Evolutionary conservation across 2,329 filamentous ascomycete species (phyloP).

Genomic region (Hirsutella thompsonii): DNA sequence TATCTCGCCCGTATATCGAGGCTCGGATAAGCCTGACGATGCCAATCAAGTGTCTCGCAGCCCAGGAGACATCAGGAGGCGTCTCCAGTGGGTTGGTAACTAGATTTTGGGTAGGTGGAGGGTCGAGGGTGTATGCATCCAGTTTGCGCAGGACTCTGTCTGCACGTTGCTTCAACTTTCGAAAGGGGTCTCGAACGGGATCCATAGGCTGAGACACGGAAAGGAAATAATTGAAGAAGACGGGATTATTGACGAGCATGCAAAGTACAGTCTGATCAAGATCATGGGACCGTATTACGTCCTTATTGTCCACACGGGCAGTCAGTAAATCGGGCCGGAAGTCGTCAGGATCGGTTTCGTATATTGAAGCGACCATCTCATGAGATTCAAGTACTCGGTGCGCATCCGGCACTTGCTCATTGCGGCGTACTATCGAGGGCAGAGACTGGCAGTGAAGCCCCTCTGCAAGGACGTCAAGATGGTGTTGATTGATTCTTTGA

Average conservation of each 20-base stretch:
- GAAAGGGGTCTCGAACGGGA: constrained; percentile 31
- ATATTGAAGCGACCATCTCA: constrained; percentile 36
- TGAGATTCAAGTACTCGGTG: constrained; percentile 34
- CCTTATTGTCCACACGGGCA: constrained; percentile 13
- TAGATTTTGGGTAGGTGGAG: neutral
- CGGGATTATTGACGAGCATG: constrained; percentile 40
- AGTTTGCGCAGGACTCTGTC: constrained; percentile 32
- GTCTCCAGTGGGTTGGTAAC: constrained; percentile 12
- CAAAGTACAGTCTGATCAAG: constrained; percentile 37
- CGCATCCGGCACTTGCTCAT: constrained; percentile 15
- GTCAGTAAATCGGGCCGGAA: constrained; percentile 35
- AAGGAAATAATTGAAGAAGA: constrained; percentile 40
- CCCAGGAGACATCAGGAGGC: constrained; percentile 32
- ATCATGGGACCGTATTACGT: constrained; percentile 29
- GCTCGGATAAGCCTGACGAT: constrained; percentile 29
- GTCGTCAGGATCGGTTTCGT: constrained; percentile 22
- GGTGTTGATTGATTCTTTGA: constrained; percentile 32
- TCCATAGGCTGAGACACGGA: constrained; percentile 30
- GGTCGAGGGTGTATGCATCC: constrained; percentile 16
- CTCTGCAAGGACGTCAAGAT: constrained; percentile 37
- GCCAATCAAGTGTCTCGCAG: constrained; percentile 30
- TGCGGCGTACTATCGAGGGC: constrained; percentile 15
- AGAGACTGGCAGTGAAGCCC: constrained; percentile 35
- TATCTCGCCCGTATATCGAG: constrained; percentile 24
- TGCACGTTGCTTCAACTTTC: constrained; percentile 33